These are phyloP conservation scores for Aspergillus neoniger DNA, from an alignment of 2,329 filamentous ascomycete species.

Conservation along the genomic window DNA sequence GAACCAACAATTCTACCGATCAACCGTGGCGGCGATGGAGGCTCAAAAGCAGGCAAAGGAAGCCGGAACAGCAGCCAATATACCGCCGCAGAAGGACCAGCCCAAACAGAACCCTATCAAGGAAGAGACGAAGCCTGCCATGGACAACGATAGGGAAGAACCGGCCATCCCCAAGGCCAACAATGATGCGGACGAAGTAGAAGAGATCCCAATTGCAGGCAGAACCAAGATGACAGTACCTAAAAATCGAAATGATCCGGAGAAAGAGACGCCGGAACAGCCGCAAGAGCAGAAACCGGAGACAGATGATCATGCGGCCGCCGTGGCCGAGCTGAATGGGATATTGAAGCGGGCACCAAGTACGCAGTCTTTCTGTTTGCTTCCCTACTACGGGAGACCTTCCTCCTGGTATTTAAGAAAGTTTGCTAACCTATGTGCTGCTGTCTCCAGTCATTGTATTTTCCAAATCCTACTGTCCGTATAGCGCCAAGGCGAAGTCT, in stretches of 20 bases:
- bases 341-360: slow-evolving; percentile 85
- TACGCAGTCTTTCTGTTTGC: slow-evolving; percentile 48
- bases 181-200: slow-evolving; percentile 33
- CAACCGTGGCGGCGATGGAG: slow-evolving; percentile 57
- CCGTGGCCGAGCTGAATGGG: slow-evolving; percentile 69
- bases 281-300: slow-evolving; percentile 56
- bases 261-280: slow-evolving; percentile 51
- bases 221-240: slow-evolving; percentile 53
- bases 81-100: slow-evolving; percentile 67
- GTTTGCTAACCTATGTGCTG: slow-evolving; percentile 7
- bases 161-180: slow-evolving; percentile 5
- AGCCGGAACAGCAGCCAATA: slow-evolving; percentile 59
- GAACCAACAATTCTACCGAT: slow-evolving; percentile 56
- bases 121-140: slow-evolving; percentile 44
- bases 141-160: slow-evolving; percentile 3
- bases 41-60: slow-evolving; percentile 45
- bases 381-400: too few relatives aligned
- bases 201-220: slow-evolving; percentile 56
- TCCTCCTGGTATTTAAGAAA: neutral
- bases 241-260: slow-evolving; percentile 35
- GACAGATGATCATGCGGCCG: slow-evolving; percentile 41
- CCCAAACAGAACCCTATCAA: slow-evolving; percentile 69
- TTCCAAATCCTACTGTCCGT: slow-evolving; percentile 90
- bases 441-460: slow-evolving; percentile 77
- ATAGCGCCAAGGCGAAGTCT: slow-evolving; percentile 80